These are phyloP conservation scores for Amylostereum areolatum DNA, from an alignment of 1,284 basidiomycete species.

Conservation along the genomic window DNA sequence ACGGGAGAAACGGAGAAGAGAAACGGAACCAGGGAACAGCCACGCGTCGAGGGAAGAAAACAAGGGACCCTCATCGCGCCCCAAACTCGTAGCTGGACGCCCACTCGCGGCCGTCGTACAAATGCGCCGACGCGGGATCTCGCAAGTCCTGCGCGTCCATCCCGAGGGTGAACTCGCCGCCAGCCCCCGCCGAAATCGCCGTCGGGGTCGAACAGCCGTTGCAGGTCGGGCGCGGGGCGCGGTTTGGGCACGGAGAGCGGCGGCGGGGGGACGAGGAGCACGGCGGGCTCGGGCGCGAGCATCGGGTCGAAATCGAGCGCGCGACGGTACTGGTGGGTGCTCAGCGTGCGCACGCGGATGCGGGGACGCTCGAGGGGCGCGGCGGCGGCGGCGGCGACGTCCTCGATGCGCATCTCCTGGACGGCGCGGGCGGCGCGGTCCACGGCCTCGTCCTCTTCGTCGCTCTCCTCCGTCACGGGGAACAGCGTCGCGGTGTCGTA, in stretches of 20 bases:
- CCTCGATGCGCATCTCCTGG: not conserved
- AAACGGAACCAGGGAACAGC: too few relatives aligned
- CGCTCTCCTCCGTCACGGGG: slow-evolving; percentile 45
- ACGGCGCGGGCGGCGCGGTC: not conserved
- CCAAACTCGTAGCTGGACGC: not conserved
- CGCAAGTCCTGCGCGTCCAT: slow-evolving; percentile 17
- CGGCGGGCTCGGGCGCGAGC: slow-evolving; percentile 3
- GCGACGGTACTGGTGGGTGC: slow-evolving; percentile 18
- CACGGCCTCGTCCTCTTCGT: slow-evolving; percentile 27
- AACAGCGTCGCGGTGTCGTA: slow-evolving; percentile 29
- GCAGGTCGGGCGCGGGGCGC: not conserved
- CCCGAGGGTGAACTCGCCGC: slow-evolving; percentile 20
- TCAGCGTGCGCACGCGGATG: slow-evolving; percentile 22
- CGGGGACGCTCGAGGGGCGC: slow-evolving; percentile 16
- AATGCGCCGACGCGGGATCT: not conserved
- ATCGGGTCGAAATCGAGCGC: slow-evolving; percentile 8
- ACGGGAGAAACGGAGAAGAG: too few relatives aligned
- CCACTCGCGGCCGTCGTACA: not conserved
- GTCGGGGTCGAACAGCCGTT: slow-evolving; percentile 2
- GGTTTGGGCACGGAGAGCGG: not conserved
- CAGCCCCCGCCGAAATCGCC: not conserved
- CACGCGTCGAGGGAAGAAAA: too few relatives aligned
- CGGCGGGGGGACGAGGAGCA: not conserved
- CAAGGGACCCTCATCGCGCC: too few relatives aligned
- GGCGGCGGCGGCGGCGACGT: not conserved